Evolutionary conservation across 1,284 basidiomycete genomes (phyloP).

Genomic region (Irpex sp.): DNA sequence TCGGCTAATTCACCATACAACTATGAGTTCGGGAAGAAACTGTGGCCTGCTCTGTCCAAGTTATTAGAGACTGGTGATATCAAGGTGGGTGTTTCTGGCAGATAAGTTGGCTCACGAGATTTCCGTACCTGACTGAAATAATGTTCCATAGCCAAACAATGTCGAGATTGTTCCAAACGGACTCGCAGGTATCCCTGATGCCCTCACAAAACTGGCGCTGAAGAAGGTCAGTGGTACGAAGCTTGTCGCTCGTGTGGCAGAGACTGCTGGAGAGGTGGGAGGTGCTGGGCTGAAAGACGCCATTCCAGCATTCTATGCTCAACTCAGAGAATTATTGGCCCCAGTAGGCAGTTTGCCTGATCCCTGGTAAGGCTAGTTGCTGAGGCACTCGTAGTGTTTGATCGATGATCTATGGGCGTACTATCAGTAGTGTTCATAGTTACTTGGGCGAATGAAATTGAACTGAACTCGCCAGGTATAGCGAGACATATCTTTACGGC

Average conservation of each 20-base stretch:
- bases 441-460: too few relatives aligned
- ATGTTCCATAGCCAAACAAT: conserved; percentile 6
- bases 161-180: conserved; percentile 25
- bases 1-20: conserved; percentile 4
- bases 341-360: background rate
- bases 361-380: background rate
- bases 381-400: too few relatives aligned
- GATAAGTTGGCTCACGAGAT: background rate
- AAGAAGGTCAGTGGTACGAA: conserved; percentile 24
- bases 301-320: background rate
- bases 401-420: too few relatives aligned
- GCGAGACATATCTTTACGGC: too few relatives aligned
- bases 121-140: background rate
- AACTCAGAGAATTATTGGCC: background rate
- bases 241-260: conserved; percentile 24
- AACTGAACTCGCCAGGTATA: too few relatives aligned
- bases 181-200: conserved; percentile 23
- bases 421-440: too few relatives aligned
- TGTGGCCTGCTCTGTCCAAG: conserved; percentile 10
- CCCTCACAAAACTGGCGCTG: conserved; percentile 18
- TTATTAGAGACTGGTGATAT: conserved; percentile 10
- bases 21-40: conserved; percentile 7
- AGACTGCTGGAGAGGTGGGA: conserved; percentile 16
- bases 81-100: background rate
- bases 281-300: background rate